Conservation (phyloP, 2,329 filamentous ascomycete genomes). For the Stagonosporopsis chrysanthemi region DNA sequence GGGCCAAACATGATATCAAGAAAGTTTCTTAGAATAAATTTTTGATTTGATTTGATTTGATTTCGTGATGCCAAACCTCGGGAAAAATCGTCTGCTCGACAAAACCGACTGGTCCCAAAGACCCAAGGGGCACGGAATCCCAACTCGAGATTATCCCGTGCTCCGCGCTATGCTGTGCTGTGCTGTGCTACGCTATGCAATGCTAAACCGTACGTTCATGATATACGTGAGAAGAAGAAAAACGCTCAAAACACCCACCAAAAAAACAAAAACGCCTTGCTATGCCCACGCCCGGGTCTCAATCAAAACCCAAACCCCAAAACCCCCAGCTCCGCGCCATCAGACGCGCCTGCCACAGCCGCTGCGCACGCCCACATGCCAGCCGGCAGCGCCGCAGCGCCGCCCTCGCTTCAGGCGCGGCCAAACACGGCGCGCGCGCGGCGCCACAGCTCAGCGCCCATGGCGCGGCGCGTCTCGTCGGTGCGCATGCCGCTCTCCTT, state of each 20-base stretch:
- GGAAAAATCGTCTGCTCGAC: no score
- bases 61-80: no score
- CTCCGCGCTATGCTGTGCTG: background rate
- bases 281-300: background rate
- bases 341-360: no score
- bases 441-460: conserved; percentile 59
- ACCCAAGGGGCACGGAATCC: background rate
- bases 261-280: background rate
- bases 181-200: background rate
- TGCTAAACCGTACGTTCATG: background rate
- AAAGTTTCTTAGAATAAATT: no score
- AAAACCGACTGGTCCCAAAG: no score
- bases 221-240: no score
- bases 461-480: conserved; percentile 58
- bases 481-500: conserved; percentile 67
- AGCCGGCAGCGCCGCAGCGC: no score
- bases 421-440: conserved; percentile 40
- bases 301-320: background rate
- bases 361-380: no score
- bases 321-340: no score
- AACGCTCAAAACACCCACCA: no score
- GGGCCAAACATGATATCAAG: no score
- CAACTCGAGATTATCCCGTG: background rate
- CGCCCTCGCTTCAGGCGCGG: conserved; percentile 21
- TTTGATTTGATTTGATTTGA: no score